Percentiles rank a stretch among this genome's conserved stretches.
These are phyloP conservation scores for Penicillium hesseltinei DNA, from an alignment of 2,329 filamentous ascomycete species.

Conservation along the genomic window DNA sequence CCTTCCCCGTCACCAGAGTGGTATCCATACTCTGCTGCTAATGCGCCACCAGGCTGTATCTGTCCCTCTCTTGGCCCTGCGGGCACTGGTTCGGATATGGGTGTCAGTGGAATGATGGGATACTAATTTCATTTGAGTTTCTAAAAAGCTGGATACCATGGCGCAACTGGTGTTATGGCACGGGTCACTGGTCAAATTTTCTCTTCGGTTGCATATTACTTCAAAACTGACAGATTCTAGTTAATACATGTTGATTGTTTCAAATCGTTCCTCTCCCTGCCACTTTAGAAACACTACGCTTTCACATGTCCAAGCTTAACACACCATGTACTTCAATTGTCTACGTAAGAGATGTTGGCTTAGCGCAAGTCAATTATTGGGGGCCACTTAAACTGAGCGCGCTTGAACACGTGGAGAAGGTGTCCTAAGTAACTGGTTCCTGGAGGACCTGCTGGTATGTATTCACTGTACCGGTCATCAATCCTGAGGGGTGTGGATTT, in stretches of 20 bases:
- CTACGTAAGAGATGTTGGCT: too few species aligned
- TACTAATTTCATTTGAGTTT: not conserved
- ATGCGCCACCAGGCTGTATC: conserved; percentile 21
- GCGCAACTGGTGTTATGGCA: conserved; percentile 2
- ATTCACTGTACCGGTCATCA: too few species aligned
- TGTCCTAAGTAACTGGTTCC: too few species aligned
- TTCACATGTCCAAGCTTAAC: too few species aligned
- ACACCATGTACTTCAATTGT: too few species aligned
- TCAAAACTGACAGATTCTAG: not conserved
- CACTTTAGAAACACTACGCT: too few species aligned
- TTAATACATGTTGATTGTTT: not conserved
- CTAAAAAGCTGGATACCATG: not conserved
- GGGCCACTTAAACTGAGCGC: too few species aligned
- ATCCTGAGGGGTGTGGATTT: too few species aligned
- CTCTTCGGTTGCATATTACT: not conserved
- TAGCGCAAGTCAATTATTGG: too few species aligned
- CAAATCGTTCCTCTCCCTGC: not conserved
- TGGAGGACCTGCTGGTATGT: too few species aligned
- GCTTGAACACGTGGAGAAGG: too few species aligned
- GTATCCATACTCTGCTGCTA: conserved; percentile 9
- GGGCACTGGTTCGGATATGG: conserved; percentile 7
- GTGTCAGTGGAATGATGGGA: conserved; percentile 11
- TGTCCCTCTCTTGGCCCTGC: conserved; percentile 19
- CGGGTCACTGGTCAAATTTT: not conserved
- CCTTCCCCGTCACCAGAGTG: conserved; percentile 17